Evolutionary conservation across 1,284 basidiomycete genomes (phyloP), one percentile per base, ranked within the genome.

Genomic region (Ceratobasidium sp.): DNA sequence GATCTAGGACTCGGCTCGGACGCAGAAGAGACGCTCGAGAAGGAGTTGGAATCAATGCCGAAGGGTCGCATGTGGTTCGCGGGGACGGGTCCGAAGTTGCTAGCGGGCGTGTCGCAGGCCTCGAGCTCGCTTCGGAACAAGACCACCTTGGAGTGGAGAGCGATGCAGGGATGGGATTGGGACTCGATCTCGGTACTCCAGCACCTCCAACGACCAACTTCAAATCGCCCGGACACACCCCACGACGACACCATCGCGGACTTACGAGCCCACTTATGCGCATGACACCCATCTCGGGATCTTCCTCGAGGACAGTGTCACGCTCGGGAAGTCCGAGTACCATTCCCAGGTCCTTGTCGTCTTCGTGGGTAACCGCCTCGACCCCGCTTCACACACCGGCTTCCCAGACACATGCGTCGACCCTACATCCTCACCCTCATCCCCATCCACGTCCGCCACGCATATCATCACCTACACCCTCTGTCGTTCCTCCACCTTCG

Each of bases 231-330:
- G 52, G 27, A 6, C 31, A 32, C 40, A 53, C 64, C 12, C 50
- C 64, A n/a, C 34, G 50, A 34, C 64, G 64, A 45, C 64, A 67
- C 29, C 34, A 67, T 31, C 64, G 64, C 1, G 64, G 64, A 20
- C 40, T 55, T 13, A 54, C 64, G 4, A 67, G 64, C 22, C 52
- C 64, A 5, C 38, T 67, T 3, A 47, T 45, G 20, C 64, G 64
- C 35, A 54, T 67, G 50, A 67, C 64, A n/a, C 60, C 60, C 25
- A 32, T 22, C 22, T 27, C 31, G 15, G n/a, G n/a, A n/a, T n/a
- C n/a, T n/a, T n/a, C n/a, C n/a, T n/a, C n/a, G n/a, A n/a, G n/a
- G n/a, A n/a, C n/a, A n/a, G n/a, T n/a, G n/a, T n/a, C 43, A 15
- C 43, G 10, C 40, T 42, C 25, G 13, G n/a, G 13, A 20, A 27